Evolutionary conservation across 192 early-diverging fungal genomes (phyloP).

Genomic region (Dissophora ornata): DNA sequence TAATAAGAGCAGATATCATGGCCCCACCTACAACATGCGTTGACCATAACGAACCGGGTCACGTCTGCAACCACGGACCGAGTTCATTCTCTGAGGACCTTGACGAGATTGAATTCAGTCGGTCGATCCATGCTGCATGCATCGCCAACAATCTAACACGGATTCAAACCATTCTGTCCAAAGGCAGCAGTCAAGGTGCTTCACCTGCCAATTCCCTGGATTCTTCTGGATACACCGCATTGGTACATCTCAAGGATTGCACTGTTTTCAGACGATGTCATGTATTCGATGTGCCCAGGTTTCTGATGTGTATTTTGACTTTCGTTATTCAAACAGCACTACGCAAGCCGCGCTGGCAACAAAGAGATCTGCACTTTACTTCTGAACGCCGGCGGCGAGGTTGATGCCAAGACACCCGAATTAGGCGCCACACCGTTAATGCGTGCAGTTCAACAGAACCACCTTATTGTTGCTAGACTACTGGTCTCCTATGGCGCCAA

Average conservation of each 20-base stretch:
- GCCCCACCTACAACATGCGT: not conserved
- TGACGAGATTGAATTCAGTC: constrained; percentile 49
- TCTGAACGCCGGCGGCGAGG: constrained; percentile 36
- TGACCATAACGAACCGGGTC: constrained; percentile 27
- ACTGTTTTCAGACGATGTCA: too few species aligned
- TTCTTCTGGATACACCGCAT: constrained; percentile 43
- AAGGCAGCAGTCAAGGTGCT: constrained; percentile 3
- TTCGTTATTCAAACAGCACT: constrained; percentile 20
- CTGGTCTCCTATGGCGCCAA: constrained; percentile 37
- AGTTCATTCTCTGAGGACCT: constrained; percentile 25
- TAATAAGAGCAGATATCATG: too few species aligned
- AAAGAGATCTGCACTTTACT: constrained; percentile 37
- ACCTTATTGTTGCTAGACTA: constrained; percentile 15
- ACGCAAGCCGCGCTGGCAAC: constrained; percentile 43
- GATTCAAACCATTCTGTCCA: constrained; percentile 27
- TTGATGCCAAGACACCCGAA: constrained; percentile 46
- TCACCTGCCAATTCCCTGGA: constrained; percentile 30
- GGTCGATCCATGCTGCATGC: constrained; percentile 49
- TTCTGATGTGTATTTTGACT: not conserved
- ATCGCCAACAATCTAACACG: constrained; percentile 28
- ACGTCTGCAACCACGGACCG: constrained; percentile 31
- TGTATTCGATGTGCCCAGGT: too few species aligned
- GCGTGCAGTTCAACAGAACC: constrained; percentile 43
- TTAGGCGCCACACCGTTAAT: constrained; percentile 38
- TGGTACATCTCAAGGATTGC: too few species aligned